Percentiles rank a stretch among this genome's conserved stretches.
These are phyloP conservation scores for Phytopythium oedochilum DNA, from an alignment of 352 stramenopile genomes.

Conservation along the genomic window DNA sequence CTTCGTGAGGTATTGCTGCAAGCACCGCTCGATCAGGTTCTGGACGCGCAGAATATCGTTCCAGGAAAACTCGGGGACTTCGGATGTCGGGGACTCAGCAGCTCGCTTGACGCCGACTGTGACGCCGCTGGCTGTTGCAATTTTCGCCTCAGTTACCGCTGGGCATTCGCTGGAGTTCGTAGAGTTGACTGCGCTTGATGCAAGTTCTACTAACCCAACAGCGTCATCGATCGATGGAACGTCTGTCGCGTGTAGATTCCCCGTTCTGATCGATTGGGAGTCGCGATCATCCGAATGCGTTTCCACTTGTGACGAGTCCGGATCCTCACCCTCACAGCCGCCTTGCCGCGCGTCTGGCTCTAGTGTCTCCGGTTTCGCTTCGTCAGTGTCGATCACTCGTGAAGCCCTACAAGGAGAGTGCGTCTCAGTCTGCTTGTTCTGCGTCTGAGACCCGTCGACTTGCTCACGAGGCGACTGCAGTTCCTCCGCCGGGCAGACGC, in stretches of 20 bases:
- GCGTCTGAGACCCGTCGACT: not conserved
- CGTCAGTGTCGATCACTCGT: not conserved
- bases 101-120: slow-evolving; percentile 17
- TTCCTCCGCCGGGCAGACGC: not conserved
- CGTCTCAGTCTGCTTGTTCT: not conserved
- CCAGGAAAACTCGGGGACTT: slow-evolving; percentile 62
- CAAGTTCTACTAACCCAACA: too few species aligned
- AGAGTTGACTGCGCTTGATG: not conserved
- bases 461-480: too few species aligned
- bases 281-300: too few species aligned
- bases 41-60: slow-evolving; percentile 87
- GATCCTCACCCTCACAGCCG: not conserved
- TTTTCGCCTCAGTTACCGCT: not conserved
- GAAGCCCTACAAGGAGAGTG: not conserved
- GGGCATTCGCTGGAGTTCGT: not conserved
- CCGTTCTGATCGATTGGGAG: too few species aligned
- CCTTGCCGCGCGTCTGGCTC: not conserved
- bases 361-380: not conserved
- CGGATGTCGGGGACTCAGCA: slow-evolving; percentile 17
- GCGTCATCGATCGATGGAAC: too few species aligned
- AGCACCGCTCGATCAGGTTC: slow-evolving; percentile 87
- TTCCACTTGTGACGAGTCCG: too few species aligned
- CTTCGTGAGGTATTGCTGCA: slow-evolving; percentile 90
- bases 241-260: too few species aligned
- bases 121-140: not conserved